Conservation (phyloP, 805 yeast genomes). For the Sugiyamaella boreocaroliniensis region DNA sequence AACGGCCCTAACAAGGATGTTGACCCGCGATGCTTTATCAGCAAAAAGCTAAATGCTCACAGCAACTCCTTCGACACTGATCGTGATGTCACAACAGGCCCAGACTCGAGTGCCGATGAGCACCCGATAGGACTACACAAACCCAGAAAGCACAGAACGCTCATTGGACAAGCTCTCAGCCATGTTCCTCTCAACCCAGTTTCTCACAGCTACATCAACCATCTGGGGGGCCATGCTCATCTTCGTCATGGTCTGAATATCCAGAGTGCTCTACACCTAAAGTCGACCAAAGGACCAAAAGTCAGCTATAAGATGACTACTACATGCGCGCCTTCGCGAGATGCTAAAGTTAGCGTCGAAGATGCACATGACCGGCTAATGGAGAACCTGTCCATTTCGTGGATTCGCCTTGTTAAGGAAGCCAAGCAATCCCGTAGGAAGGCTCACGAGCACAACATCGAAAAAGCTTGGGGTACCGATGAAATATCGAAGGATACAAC, state of each 20-base stretch:
- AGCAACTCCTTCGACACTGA: background rate
- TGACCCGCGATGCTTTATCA: constrained; percentile 2
- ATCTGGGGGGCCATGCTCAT: background rate
- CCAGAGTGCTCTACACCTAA: background rate
- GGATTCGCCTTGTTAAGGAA: constrained; percentile 59
- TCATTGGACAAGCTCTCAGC: background rate
- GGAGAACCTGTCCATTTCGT: constrained; percentile 49
- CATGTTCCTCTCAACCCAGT: background rate
- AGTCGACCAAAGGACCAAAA: background rate
- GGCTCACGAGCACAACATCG: constrained; percentile 36
- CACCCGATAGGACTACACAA: background rate
- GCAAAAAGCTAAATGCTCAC: background rate
- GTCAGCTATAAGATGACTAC: constrained; percentile 3
- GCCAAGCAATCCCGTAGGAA: constrained; percentile 24
- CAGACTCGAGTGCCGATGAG: background rate
- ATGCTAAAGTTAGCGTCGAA: constrained; percentile 22
- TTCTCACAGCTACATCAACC: background rate
- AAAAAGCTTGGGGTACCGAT: constrained; percentile 25
- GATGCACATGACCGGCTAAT: constrained; percentile 36
- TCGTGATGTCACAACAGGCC: background rate
- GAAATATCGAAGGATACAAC: constrained; percentile 33
- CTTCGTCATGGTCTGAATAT: background rate
- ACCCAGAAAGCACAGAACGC: background rate
- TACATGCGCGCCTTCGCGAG: constrained; percentile 4
- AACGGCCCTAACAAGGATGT: constrained; percentile 5